Evolutionary conservation across 202 grass and related monocot species (phyloP).

Genomic region (Bolboschoenoplectus hybrid): DNA sequence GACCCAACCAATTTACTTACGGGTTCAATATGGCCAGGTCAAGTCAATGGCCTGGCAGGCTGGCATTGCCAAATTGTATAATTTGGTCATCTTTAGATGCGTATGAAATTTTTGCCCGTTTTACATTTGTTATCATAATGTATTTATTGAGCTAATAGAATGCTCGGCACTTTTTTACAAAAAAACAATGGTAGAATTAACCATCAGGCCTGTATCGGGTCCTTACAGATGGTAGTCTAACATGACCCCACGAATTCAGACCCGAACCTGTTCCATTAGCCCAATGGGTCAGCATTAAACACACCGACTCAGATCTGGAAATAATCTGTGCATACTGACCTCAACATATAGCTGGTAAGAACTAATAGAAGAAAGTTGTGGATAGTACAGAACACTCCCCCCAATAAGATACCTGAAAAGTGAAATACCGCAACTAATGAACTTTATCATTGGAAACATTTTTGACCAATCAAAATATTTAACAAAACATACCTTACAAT

Average conservation of each 20-base stretch:
- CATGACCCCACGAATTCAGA: neutral
- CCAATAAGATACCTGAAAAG: constrained; percentile 94
- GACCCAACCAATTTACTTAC: neutral
- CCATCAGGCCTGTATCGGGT: neutral
- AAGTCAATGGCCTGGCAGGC: neutral
- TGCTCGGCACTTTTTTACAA: neutral
- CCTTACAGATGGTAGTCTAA: neutral
- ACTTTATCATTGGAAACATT: constrained; percentile 34
- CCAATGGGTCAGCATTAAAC: neutral
- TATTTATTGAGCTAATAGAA: neutral
- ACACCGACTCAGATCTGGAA: constrained; percentile 10
- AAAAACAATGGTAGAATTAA: neutral
- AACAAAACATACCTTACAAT: constrained; percentile 73
- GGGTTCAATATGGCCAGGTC: neutral
- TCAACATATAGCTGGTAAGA: constrained; percentile 98
- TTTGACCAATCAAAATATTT: constrained; percentile 29
- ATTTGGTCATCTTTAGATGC: neutral
- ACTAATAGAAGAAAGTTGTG: constrained; percentile 96
- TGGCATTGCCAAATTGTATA: constrained; percentile 17
- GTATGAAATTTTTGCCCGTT: neutral
- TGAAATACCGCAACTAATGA: constrained; percentile 12
- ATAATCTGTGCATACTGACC: constrained; percentile 59
- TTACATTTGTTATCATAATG: neutral
- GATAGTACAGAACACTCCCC: constrained; percentile 96
- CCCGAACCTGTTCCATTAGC: neutral